Evolutionary conservation across 192 early-diverging fungal genomes (phyloP).

Genomic region (Backusella australiensis): DNA sequence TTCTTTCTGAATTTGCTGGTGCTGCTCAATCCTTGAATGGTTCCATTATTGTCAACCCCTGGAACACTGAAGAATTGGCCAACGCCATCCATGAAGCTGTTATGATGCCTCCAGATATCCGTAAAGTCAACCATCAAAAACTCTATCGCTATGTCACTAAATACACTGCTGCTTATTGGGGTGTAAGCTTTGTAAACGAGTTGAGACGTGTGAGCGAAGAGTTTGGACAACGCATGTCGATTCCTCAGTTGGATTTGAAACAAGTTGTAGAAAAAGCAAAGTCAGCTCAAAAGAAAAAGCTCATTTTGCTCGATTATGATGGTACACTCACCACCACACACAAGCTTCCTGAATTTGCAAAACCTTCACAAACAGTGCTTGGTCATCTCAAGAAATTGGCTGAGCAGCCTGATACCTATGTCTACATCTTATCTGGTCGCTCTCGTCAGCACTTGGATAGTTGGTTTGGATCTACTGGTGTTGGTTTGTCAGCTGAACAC

Average conservation of each 20-base stretch:
- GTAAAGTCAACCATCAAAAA: constrained; percentile 85
- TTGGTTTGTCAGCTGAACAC: constrained; percentile 97
- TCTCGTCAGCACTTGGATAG: constrained; percentile 81
- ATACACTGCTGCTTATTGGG: constrained; percentile 98
- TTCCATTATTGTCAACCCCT: constrained; percentile 98
- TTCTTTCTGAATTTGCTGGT: constrained; percentile 97
- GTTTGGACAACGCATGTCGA: constrained; percentile 57
- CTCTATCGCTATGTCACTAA: constrained; percentile 94
- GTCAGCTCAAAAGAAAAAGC: constrained; percentile 61
- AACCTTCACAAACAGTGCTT: constrained; percentile 75
- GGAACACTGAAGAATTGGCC: constrained; percentile 97
- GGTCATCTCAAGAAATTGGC: constrained; percentile 68
- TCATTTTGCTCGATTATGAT: constrained; percentile 96
- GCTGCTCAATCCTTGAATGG: constrained; percentile 98
- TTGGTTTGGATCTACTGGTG: constrained; percentile 86
- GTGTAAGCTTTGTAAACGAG: constrained; percentile 89
- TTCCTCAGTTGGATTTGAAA: constrained; percentile 57
- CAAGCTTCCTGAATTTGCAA: constrained; percentile 89
- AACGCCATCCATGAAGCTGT: constrained; percentile 89
- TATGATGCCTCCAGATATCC: constrained; percentile 81
- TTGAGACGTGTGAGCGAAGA: constrained; percentile 70
- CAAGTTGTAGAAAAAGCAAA: constrained; percentile 54
- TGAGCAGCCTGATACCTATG: constrained; percentile 78
- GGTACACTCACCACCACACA: constrained; percentile 88
- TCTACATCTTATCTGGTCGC: constrained; percentile 96